phyloP scores from a whole-genome alignment of 768 basidiomycete genomes.

The Serpula lacrymans region DNA sequence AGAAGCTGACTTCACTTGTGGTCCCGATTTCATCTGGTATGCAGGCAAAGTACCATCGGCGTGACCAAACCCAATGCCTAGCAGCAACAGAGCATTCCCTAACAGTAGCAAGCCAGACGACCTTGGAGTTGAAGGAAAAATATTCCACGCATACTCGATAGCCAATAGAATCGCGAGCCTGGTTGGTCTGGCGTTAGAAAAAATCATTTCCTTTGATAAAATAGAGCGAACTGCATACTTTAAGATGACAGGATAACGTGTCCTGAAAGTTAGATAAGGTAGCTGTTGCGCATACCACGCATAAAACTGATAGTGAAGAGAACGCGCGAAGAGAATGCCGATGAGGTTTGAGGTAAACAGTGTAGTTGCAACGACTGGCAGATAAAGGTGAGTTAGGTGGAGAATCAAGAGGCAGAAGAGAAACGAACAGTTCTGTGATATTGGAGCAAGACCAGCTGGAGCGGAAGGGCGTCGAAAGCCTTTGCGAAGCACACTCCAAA shows the following conservation, averaged over 20 bases:
- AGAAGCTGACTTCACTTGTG: constrained; percentile 1
- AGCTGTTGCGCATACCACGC: constrained; percentile 94
- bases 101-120: constrained; percentile 57
- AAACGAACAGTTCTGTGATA: constrained; percentile 65
- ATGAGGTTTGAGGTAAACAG: constrained; percentile 91
- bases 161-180: constrained; percentile 59
- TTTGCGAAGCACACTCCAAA: constrained; percentile 47
- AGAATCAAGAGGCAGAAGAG: constrained; percentile 1
- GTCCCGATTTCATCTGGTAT: neutral
- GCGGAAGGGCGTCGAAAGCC: constrained; percentile 49
- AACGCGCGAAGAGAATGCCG: constrained; percentile 89
- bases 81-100: constrained; percentile 49
- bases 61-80: constrained; percentile 54
- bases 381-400: constrained; percentile 15
- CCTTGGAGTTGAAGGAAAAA: constrained; percentile 72
- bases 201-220: neutral
- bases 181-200: constrained; percentile 7
- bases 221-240: constrained; percentile 47
- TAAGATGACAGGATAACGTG: constrained; percentile 54
- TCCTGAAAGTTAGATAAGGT: constrained; percentile 79
- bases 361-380: constrained; percentile 69
- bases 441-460: constrained; percentile 42
- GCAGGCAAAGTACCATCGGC: constrained; percentile 32
- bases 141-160: constrained; percentile 87
- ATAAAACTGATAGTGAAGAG: constrained; percentile 97